Base-by-base conservation (phyloP, 176 grass and related monocot genomes). In the Avena sativa region DNA sequence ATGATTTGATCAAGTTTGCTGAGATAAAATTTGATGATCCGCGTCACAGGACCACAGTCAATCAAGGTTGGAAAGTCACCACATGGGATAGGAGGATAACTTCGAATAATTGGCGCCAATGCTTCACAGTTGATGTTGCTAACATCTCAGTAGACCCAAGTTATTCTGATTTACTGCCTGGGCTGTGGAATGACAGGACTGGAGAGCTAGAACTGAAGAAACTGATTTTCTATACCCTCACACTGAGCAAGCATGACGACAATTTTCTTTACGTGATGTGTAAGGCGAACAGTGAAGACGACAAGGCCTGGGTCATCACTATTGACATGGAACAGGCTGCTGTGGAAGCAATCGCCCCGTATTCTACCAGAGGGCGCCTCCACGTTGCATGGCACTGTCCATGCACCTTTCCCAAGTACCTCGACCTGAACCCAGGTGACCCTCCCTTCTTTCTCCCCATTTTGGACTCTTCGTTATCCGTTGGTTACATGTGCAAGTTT, bases 21-120 rank as follows among this genome's bases (percentile, higher is more conserved):
- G 44, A 74, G 44, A 26, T 74, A 26, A 6, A 74, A 0, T 74
- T 74, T 12, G 71, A 50, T 14, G 71, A 74, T 0, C 71, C 71
- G 4, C 12, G 12, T 1, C 44, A 44, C 71, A 74, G 71, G 44
- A 74, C 2, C 70, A 7, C 0, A 48, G 71, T 44, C 40, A 48
- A 48, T 7, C 71, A 74, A 49, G 71, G n/a, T 6, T 74, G 71
- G 46, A 74, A 14, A 74, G 71, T 46, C 71, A 74, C 21, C 46
- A 74, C 21, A 12, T 74, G 46, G 71, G 70, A 73, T 21, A 73
- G 10, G 70, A 73, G 3, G 43, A 25, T 73, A 13, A 43, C 40
- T 23, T 2, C 10, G 3, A n/a, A 26, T 13, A 17, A 61, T 61
- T 67, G 64, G 64, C 64, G 64, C 64, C 14, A 17, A 5, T 12